phyloP scores from a whole-genome alignment of 2,329 filamentous ascomycete species.

The Pestalotiopsis sp. region DNA sequence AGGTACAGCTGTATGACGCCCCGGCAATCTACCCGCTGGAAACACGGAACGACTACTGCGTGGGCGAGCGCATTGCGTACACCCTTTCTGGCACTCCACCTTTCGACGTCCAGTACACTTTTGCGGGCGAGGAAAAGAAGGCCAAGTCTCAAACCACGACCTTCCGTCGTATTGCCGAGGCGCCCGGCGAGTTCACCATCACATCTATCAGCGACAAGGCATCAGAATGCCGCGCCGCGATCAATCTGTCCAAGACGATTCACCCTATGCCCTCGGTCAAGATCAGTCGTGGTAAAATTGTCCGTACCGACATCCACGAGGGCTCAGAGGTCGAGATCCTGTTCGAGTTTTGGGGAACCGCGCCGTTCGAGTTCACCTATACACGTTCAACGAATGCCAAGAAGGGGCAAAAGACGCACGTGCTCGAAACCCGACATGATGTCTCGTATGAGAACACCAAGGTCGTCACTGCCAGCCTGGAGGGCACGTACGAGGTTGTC shows the following conservation, averaged over 20 bases:
- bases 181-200: constrained; percentile 85
- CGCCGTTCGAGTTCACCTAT: constrained; percentile 97
- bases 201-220: constrained; percentile 86
- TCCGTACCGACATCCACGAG: constrained; percentile 92
- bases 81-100: constrained; percentile 87
- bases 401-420: constrained; percentile 74
- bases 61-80: constrained; percentile 92
- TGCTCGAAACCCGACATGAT: constrained; percentile 91
- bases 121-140: constrained; percentile 76
- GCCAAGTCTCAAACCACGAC: constrained; percentile 78
- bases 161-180: constrained; percentile 92
- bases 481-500: constrained; percentile 97
- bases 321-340: constrained; percentile 90
- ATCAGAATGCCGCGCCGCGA: constrained; percentile 80
- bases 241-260: constrained; percentile 79
- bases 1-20: constrained; percentile 90
- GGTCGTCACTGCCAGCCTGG: constrained; percentile 81
- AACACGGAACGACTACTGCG: constrained; percentile 84
- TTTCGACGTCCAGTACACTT: constrained; percentile 91
- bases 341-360: constrained; percentile 94
- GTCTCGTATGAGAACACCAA: constrained; percentile 80
- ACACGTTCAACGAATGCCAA: constrained; percentile 85
- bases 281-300: constrained; percentile 80
- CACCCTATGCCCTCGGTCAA: constrained; percentile 91
- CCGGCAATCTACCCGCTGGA: constrained; percentile 89